Evolutionary conservation across 768 basidiomycete genomes (phyloP).

Genomic region (Mycena olivaceomarginata): DNA sequence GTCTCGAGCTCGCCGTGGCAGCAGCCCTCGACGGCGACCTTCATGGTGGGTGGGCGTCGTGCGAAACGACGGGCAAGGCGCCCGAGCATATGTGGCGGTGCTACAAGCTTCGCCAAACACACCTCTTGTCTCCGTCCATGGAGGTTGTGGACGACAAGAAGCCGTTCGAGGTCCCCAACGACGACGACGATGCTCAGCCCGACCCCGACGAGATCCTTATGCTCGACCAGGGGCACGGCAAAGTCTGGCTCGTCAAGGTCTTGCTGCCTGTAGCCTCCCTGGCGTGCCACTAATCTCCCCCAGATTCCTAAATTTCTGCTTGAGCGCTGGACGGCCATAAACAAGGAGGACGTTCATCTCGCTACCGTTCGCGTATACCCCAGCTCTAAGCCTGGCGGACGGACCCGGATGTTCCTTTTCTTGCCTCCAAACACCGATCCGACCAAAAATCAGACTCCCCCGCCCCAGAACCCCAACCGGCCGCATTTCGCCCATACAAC

Average conservation of each 20-base stretch:
- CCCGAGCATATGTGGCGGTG: background rate
- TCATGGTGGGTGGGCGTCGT: conserved; percentile 30
- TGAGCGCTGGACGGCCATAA: conserved; percentile 88
- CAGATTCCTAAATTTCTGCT: conserved; percentile 93
- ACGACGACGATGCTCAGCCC: conserved; percentile 75
- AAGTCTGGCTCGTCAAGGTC: conserved; percentile 93
- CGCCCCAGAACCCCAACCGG: conserved; percentile 53
- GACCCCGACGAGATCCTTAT: conserved; percentile 91
- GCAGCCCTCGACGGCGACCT: conserved; percentile 96
- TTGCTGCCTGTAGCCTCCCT: background rate
- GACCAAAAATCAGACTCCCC: conserved; percentile 35
- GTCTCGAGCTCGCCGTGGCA: conserved; percentile 95
- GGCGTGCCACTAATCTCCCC: conserved; percentile 11
- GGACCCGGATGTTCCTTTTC: conserved; percentile 78
- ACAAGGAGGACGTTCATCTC: conserved; percentile 85
- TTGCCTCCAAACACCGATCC: conserved; percentile 76
- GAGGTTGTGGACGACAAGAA: conserved; percentile 75
- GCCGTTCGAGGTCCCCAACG: conserved; percentile 74
- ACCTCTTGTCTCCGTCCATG: conserved; percentile 45
- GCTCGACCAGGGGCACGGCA: conserved; percentile 82
- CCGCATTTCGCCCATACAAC: conserved; percentile 61
- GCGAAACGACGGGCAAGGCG: background rate
- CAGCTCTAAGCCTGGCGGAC: conserved; percentile 59
- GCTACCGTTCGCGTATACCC: conserved; percentile 90
- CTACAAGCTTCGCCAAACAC: background rate